Conservation (phyloP, 768 basidiomycete species). For the Kwoniella botswanensis region DNA sequence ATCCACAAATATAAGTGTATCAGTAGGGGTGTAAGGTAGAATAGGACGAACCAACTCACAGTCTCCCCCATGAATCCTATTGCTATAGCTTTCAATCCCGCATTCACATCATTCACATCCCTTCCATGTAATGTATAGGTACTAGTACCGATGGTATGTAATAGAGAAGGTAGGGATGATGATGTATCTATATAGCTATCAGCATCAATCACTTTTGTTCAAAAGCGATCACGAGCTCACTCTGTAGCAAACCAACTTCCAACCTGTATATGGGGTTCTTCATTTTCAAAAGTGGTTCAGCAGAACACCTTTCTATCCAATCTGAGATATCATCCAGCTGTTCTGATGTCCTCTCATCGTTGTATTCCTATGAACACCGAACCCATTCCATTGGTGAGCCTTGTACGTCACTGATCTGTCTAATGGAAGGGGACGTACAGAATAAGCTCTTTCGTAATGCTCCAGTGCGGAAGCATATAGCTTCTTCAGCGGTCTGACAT, state of each 20-base stretch:
- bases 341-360: slow-evolving; percentile 29
- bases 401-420: no score
- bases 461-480: slow-evolving; percentile 30
- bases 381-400: no score
- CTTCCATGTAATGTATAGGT: slow-evolving; percentile 28
- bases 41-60: slow-evolving; percentile 22
- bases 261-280: slow-evolving; percentile 29
- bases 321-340: slow-evolving; percentile 49
- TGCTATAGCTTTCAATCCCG: slow-evolving; percentile 28
- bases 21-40: not conserved
- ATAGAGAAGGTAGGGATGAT: slow-evolving; percentile 11
- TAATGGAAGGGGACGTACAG: slow-evolving; percentile 16
- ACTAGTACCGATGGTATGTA: slow-evolving; percentile 12
- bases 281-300: slow-evolving; percentile 22
- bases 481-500: slow-evolving; percentile 17
- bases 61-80: slow-evolving; percentile 36
- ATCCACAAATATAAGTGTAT: not conserved
- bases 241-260: slow-evolving; percentile 44
- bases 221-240: slow-evolving; percentile 24
- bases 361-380: slow-evolving; percentile 29
- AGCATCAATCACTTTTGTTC: not conserved
- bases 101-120: slow-evolving; percentile 32
- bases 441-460: slow-evolving; percentile 21
- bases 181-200: slow-evolving; percentile 33
- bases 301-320: slow-evolving; percentile 41